Evolutionary conservation across 805 yeast genomes (phyloP).

Genomic region (Starmera pachycereana): DNA sequence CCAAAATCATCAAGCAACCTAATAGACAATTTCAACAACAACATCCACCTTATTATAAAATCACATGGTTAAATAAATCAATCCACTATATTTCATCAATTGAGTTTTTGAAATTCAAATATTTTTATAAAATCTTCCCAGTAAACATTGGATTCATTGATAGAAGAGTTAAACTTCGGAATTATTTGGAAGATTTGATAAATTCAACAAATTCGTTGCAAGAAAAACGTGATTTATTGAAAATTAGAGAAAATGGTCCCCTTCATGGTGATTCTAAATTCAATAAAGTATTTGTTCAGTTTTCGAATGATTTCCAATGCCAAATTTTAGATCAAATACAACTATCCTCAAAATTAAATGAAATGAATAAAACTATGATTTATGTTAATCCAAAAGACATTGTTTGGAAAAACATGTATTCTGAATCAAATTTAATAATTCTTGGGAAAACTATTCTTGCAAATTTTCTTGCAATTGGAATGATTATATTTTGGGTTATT

Average conservation of each 20-base stretch:
- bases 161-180: constrained; percentile 1
- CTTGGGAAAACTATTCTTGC: constrained; percentile 34
- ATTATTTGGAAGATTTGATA: constrained; percentile 1
- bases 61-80: too few relatives aligned
- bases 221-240: constrained; percentile 7
- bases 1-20: background rate
- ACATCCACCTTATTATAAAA: too few relatives aligned
- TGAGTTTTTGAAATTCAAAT: constrained; percentile 7
- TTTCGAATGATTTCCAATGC: constrained; percentile 45
- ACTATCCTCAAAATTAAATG: constrained; percentile 31
- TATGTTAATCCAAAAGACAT: constrained; percentile 60
- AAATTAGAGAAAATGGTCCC: constrained; percentile 13
- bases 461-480: constrained; percentile 31
- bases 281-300: constrained; percentile 51
- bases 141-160: background rate
- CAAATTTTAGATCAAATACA: constrained; percentile 55
- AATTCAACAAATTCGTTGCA: constrained; percentile 4
- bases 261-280: constrained; percentile 15
- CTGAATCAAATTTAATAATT: constrained; percentile 25
- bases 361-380: constrained; percentile 31
- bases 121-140: constrained; percentile 3
- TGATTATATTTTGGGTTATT: constrained; percentile 62
- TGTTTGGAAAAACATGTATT: constrained; percentile 54
- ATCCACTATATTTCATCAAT: background rate
- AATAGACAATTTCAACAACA: background rate